phyloP scores from a whole-genome alignment of 306 rosid genomes.

The Inga laurina region DNA sequence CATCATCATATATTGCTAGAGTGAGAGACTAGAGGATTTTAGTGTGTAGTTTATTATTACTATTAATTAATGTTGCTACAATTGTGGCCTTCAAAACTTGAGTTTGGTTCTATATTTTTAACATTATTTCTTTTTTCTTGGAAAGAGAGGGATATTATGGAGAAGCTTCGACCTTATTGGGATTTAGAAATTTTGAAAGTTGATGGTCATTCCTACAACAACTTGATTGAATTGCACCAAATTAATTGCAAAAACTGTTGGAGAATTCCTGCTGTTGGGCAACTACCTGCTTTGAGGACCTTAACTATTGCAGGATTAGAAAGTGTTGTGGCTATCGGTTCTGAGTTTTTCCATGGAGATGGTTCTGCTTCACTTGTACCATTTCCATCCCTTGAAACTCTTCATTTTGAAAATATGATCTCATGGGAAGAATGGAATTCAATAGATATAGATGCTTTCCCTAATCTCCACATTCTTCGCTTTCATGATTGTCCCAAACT shows the following conservation, averaged over 20 bases:
- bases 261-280: constrained; percentile 17
- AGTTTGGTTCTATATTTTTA: too few species aligned
- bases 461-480: neutral
- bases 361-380: neutral
- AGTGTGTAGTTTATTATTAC: too few species aligned
- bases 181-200: neutral
- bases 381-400: neutral
- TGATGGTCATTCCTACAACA: neutral
- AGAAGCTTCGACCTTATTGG: neutral
- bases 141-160: neutral
- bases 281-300: neutral
- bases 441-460: neutral
- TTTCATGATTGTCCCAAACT: neutral
- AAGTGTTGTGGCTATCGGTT: neutral
- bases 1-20: too few species aligned
- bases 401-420: rapidly evolving
- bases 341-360: neutral
- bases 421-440: constrained; percentile 8
- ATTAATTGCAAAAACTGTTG: neutral
- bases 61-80: too few species aligned
- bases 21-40: too few species aligned
- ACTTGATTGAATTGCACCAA: neutral
- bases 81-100: too few species aligned
- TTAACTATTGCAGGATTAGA: neutral
- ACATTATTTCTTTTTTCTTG: neutral